These are phyloP conservation scores for Purpureocillium takamizusanense DNA, from an alignment of 2,329 filamentous ascomycete species.

Conservation along the genomic window DNA sequence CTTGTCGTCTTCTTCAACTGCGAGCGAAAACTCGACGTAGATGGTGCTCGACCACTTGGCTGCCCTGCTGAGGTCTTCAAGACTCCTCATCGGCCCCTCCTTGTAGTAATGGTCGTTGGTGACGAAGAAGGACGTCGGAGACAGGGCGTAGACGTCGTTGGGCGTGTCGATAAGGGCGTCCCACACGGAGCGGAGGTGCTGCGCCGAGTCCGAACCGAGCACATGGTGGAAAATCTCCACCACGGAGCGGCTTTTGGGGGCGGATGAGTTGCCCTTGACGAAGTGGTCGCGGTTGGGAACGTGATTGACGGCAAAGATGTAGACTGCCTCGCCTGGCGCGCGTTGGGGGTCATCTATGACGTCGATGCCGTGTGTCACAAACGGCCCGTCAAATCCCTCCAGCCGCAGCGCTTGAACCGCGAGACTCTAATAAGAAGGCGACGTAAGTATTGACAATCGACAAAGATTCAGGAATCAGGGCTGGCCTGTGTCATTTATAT, in stretches of 20 bases:
- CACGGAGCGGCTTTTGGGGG: constrained; percentile 36
- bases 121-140: constrained; percentile 40
- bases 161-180: constrained; percentile 46
- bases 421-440: constrained; percentile 8
- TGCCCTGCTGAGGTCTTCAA: constrained; percentile 35
- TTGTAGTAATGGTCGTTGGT: constrained; percentile 52
- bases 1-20: background rate
- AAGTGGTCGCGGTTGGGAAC: constrained; percentile 36
- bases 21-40: constrained; percentile 27
- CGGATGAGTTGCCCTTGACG: constrained; percentile 11
- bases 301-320: constrained; percentile 54
- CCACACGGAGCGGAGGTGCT: constrained; percentile 42
- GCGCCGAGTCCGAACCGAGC: constrained; percentile 28
- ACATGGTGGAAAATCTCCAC: constrained; percentile 50
- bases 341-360: constrained; percentile 39
- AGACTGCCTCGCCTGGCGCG: constrained; percentile 32
- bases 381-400: constrained; percentile 40
- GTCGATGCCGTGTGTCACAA: constrained; percentile 53
- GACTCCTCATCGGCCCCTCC: constrained; percentile 31
- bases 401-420: constrained; percentile 34
- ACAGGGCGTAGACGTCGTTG: constrained; percentile 45
- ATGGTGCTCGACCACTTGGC: constrained; percentile 41
- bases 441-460: background rate
- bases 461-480: too few species aligned
- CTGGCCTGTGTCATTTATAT: too few species aligned